These are phyloP conservation scores for Aspergillus aculeatus DNA, from an alignment of 2,329 filamentous ascomycete genomes.

Conservation along the genomic window DNA sequence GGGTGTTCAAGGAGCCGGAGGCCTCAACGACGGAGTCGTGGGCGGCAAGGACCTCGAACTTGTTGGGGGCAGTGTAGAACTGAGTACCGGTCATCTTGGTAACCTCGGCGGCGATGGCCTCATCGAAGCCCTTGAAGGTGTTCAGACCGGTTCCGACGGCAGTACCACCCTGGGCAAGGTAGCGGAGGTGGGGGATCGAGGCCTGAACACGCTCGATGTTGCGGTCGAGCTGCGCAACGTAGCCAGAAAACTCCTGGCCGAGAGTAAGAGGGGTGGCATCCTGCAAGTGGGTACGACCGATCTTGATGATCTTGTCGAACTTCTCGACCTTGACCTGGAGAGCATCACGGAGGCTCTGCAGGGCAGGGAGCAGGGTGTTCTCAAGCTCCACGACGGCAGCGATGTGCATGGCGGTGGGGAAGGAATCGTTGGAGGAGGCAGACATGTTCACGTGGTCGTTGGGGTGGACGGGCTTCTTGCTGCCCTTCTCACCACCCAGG, in stretches of 20 bases:
- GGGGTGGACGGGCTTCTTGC: constrained; percentile 97
- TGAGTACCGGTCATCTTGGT: constrained; percentile 87
- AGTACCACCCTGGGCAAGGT: constrained; percentile 91
- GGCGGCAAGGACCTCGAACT: constrained; percentile 94
- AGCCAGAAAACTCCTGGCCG: constrained; percentile 96
- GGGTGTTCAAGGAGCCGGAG: constrained; percentile 87
- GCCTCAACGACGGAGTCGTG: constrained; percentile 96
- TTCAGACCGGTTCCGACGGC: constrained; percentile 97
- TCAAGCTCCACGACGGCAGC: constrained; percentile 93
- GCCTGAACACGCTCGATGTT: constrained; percentile 84
- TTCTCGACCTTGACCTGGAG: constrained; percentile 85
- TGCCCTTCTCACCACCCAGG: constrained; percentile 86
- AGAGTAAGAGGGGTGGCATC: constrained; percentile 94
- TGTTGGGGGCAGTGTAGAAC: constrained; percentile 97
- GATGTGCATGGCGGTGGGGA: constrained; percentile 99
- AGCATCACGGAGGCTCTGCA: constrained; percentile 77
- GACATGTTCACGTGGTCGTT: constrained; percentile 99
- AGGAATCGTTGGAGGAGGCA: constrained; percentile 97
- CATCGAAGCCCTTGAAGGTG: constrained; percentile 93
- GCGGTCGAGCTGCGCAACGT: constrained; percentile 89
- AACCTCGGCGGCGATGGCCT: constrained; percentile 87
- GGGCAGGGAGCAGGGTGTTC: constrained; percentile 75
- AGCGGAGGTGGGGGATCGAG: constrained; percentile 76
- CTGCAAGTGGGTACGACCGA: constrained; percentile 94
- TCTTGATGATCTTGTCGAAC: constrained; percentile 97